Base-by-base conservation (phyloP, 208 protist genomes). In the Crithidia acanthocephali region DNA sequence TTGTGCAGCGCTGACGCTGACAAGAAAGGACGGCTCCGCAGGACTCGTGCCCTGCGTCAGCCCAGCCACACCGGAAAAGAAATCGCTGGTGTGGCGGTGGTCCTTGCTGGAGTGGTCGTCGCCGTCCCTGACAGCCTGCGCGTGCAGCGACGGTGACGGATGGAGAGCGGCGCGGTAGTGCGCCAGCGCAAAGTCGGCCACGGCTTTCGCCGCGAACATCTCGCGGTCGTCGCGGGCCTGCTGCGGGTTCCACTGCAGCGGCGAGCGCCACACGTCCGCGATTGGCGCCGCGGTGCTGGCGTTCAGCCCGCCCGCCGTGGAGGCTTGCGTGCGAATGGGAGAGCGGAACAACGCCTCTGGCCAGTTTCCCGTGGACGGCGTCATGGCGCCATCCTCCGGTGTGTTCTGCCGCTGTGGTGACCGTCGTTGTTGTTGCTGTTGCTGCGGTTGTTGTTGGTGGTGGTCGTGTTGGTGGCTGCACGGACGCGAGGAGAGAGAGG, bases 181-280 rank as follows among this genome's bases (percentile, higher is more conserved):
- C 30, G 63, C 27, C 15, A 76, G 4, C n/a, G 72, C 40, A 22
- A 50, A 71, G 56, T 57, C 27, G 1, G 63, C 72, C 1, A 70
- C 72, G 2, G 63, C 47, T 20, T 60, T 47, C 35, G 52, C 72
- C 2, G 45, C 32, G 11, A 66, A 33, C 72, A 76, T 76, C 61
- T 76, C 72, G 15, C 51, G 7, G 22, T 76, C 63, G 18, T 76
- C 72, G 10, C 72, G 62, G 1, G 45, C 72, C 35, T 66, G 63
- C 2, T 40, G 72, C 9, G 72, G 72, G 56, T 76, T 52, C 72
- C 72, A 76, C 63, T 69, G 72, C 35, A 76, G n/a, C n/a, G 72
- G 72, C 15, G 72, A 76, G 0, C 47, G 30, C 72, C 72, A 76
- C 15, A 40, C 71, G 11, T 76, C 70, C 7, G 2, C 9, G 25